Percentiles rank a stretch among this genome's conserved stretches.
Conservation (phyloP, 306 rosid genomes). For the Quercus agrifolia region DNA sequence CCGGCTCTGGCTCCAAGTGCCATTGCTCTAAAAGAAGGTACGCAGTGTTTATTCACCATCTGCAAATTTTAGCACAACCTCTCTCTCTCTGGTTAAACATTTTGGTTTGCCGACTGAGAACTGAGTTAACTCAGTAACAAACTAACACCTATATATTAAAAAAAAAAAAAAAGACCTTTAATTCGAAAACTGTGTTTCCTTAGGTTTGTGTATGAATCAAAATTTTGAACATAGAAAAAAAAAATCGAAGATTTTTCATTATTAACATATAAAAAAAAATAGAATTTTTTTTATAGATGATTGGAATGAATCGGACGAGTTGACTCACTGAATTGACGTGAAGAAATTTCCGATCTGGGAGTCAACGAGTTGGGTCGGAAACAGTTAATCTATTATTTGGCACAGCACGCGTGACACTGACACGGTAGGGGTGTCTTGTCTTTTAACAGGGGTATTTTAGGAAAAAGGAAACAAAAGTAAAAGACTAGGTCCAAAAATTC, state of each 20-base stretch:
- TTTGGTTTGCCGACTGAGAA: not conserved
- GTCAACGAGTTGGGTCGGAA: slow-evolving; percentile 46
- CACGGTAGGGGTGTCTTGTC: slow-evolving; percentile 13
- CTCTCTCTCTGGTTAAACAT: not conserved
- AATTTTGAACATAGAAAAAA: too few species aligned
- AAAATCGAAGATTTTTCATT: too few species aligned
- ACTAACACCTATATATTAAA: too few species aligned
- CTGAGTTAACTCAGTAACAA: slow-evolving; percentile 15
- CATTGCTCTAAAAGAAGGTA: slow-evolving; percentile 90
- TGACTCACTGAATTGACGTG: not conserved
- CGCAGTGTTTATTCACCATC: not conserved
- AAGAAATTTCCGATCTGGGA: not conserved
- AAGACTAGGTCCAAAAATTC: not conserved
- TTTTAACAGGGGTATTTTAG: not conserved
- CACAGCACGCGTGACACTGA: slow-evolving; percentile 46
- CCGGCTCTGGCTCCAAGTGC: slow-evolving; percentile 69
- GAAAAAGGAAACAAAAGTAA: not conserved
- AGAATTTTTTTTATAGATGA: too few species aligned
- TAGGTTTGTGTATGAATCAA: too few species aligned
- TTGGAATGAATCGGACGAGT: not conserved
- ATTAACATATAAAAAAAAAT: too few species aligned
- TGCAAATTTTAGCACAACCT: not conserved
- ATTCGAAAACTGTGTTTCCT: not conserved
- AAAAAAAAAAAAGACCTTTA: not conserved
- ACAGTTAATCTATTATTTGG: slow-evolving; percentile 11